Conservation (phyloP, 305 asterid species). For the Ilex paraguariensis region DNA sequence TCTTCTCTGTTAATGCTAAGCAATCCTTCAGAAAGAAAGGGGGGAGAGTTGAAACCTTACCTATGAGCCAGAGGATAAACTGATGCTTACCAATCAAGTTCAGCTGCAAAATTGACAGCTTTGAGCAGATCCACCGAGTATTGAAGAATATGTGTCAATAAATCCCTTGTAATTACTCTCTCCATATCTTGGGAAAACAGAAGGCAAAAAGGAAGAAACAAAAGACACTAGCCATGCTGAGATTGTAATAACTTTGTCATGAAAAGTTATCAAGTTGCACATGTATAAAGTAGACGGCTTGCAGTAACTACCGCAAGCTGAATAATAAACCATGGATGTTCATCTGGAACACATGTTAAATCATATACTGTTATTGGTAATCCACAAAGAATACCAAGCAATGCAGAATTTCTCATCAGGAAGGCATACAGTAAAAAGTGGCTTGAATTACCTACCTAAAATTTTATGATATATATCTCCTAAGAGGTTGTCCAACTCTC, state of each 20-base stretch:
- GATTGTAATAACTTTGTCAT: background rate
- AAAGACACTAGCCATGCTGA: background rate
- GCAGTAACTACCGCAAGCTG: constrained; percentile 6
- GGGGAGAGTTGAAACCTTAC: constrained; percentile 2
- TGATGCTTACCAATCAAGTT: constrained; percentile 84
- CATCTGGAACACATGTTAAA: constrained; percentile 9
- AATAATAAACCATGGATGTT: constrained; percentile 5
- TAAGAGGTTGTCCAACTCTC: constrained; percentile 79
- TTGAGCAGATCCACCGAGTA: constrained; percentile 58
- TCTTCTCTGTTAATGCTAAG: no score
- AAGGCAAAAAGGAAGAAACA: constrained; percentile 5
- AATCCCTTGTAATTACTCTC: constrained; percentile 90
- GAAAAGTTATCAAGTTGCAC: background rate
- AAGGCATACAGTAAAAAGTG: constrained; percentile 16
- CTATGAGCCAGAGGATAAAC: background rate
- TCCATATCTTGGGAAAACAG: constrained; percentile 68
- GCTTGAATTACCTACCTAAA: constrained; percentile 48
- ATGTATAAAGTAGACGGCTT: constrained; percentile 6
- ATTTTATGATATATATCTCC: constrained; percentile 97
- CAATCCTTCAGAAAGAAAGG: constrained; percentile 4
- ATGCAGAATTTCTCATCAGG: background rate
- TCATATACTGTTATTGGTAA: constrained; percentile 9
- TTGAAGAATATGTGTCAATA: constrained; percentile 71
- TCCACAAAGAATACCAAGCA: constrained; percentile 1
- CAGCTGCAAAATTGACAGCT: constrained; percentile 78